These are phyloP conservation scores for Liriodendron chinense DNA, from an alignment of 164 flowering plant species.

Conservation along the genomic window DNA sequence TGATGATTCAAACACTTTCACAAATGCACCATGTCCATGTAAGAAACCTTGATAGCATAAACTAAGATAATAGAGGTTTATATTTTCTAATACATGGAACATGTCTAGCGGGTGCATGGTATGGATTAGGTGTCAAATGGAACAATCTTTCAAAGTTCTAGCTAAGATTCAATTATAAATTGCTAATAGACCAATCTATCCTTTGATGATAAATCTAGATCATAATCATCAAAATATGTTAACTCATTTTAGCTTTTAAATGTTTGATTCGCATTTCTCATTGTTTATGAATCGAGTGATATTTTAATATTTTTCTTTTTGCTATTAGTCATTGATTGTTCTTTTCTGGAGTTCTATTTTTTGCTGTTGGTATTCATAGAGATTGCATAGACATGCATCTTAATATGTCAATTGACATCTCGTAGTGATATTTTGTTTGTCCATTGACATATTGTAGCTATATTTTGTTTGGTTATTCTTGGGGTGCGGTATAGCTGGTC, in stretches of 20 bases:
- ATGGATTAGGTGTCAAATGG: neutral
- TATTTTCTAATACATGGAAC: no score
- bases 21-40: neutral
- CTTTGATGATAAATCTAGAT: neutral
- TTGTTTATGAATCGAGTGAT: neutral
- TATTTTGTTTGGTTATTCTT: no score
- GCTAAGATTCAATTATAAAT: neutral
- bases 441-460: no score
- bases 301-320: neutral
- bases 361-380: no score
- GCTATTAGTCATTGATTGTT: no score
- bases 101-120: neutral
- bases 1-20: neutral
- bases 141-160: neutral
- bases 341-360: no score
- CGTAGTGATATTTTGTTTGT: no score
- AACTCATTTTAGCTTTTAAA: neutral
- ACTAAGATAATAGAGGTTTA: no score
- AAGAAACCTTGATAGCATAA: neutral
- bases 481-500: no score
- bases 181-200: neutral
- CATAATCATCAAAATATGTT: neutral
- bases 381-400: no score
- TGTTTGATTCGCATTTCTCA: neutral
- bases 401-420: no score